A percentile compares a stretch with the other conserved stretches of the same genome.
These are phyloP conservation scores for Poterioochromonas sp. DNA, from an alignment of 352 stramenopile genomes.

Conservation along the genomic window DNA sequence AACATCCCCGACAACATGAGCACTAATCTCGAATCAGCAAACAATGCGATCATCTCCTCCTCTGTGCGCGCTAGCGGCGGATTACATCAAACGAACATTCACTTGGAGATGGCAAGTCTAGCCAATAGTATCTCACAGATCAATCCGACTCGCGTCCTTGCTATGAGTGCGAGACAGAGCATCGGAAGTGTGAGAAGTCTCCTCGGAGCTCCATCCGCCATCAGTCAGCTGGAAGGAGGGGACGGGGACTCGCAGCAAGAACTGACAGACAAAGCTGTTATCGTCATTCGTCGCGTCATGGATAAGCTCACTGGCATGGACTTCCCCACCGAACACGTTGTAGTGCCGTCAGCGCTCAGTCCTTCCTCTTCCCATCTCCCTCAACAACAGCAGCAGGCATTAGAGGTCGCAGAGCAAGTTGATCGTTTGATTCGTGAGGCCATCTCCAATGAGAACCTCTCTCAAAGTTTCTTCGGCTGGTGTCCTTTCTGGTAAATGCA, in stretches of 20 bases:
- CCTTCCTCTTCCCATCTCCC: constrained; percentile 38
- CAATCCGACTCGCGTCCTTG: not conserved
- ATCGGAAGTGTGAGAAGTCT: no score
- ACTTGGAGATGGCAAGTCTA: not conserved
- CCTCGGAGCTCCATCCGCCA: no score
- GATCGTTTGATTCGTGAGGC: constrained; percentile 91
- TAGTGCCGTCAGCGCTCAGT: not conserved
- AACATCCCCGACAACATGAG: no score
- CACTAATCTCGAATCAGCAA: no score
- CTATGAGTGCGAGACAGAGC: not conserved
- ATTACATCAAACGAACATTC: no score
- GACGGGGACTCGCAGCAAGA: not conserved
- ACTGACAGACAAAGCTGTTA: constrained; percentile 57
- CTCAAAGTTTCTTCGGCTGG: constrained; percentile 97
- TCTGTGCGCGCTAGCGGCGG: no score
- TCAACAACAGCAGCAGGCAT: constrained; percentile 39
- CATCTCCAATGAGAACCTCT: constrained; percentile 96
- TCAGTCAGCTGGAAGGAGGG: no score
- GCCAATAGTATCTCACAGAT: not conserved
- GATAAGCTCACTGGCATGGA: constrained; percentile 97
- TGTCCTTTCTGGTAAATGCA: constrained; percentile 69
- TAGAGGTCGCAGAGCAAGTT: constrained; percentile 83
- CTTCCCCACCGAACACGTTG: constrained; percentile 61
- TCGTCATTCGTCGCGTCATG: constrained; percentile 93
- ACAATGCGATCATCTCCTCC: no score